These are phyloP conservation scores for Lophiotrema nucula DNA, from an alignment of 495 filamentous ascomycete genomes.

Conservation along the genomic window DNA sequence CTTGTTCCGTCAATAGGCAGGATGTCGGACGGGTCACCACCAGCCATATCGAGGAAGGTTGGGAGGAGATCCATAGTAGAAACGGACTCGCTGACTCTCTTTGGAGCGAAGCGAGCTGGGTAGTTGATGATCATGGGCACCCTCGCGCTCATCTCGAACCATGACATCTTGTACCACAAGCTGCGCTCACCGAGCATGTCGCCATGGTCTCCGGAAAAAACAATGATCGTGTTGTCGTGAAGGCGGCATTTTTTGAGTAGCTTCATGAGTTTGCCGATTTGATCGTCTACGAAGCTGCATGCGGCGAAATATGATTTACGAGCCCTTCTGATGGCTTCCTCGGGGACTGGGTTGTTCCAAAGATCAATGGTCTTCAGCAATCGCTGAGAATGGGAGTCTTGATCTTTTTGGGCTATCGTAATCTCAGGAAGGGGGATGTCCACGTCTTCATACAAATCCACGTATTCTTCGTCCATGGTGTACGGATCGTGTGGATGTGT, in stretches of 20 bases:
- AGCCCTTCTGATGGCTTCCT: conserved; percentile 75
- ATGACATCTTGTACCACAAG: conserved; percentile 94
- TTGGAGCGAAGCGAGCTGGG: conserved; percentile 65
- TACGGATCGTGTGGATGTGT: conserved; percentile 93
- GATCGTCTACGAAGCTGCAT: conserved; percentile 84
- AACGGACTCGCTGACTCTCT: conserved; percentile 69
- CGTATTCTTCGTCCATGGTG: conserved; percentile 82
- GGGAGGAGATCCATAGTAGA: conserved; percentile 83
- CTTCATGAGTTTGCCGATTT: conserved; percentile 73
- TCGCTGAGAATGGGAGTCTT: conserved; percentile 78
- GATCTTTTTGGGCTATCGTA: conserved; percentile 68
- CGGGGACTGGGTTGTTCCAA: conserved; percentile 70
- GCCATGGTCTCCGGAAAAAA: conserved; percentile 87
- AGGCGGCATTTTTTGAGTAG: conserved; percentile 72
- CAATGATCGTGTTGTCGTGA: conserved; percentile 75
- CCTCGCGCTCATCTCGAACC: conserved; percentile 79
- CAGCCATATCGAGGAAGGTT: conserved; percentile 78
- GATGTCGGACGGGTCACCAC: conserved; percentile 56
- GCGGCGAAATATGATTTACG: conserved; percentile 84
- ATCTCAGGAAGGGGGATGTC: conserved; percentile 79
- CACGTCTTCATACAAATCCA: conserved; percentile 84
- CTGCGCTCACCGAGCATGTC: conserved; percentile 90
- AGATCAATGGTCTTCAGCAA: conserved; percentile 78
- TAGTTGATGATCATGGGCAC: conserved; percentile 78
- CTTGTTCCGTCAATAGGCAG: conserved; percentile 78